Evolutionary conservation across 129 eudicot genomes (phyloP), one percentile per base, ranked within the genome.

Genomic region (Flaveria brownii): DNA sequence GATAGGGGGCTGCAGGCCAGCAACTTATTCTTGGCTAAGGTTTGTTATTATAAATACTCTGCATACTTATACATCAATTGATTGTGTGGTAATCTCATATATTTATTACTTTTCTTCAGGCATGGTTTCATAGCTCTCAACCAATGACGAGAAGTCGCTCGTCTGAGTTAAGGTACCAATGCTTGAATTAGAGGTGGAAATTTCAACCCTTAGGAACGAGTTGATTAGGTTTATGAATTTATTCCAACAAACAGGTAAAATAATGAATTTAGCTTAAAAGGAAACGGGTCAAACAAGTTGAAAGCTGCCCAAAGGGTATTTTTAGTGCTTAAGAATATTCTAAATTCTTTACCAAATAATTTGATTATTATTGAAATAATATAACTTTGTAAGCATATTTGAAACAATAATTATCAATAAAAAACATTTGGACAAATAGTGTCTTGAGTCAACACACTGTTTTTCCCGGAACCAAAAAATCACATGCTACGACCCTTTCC

Each of bases 81-180:
- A 5, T 77, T 73, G 18, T 30, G 15, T 41, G 49, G 18, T 52
- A 59, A 79, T 78, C 47, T 78, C 30, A 86, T 23, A 0, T 15
- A 41, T 59, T 26, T 78, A n/a, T 50, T 69, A 23, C 26, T 18
- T 5, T 56, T 45, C 16, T 78, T 77, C 87, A 91, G 97, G 95
- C 97, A 77, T 91, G 97, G 97, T 88, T 91, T 36, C 87, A 91
- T 79, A 91, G 97, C 76, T 88, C 95, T 81, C 97, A 91, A 77
- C 97, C 97, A 6, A 91, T 91, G 97, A 91, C 95, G 2, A 88
- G 95, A 87, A 91, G 97, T 83, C 95, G 97, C 30, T 91, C 95
- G 12, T 91, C 97, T 11, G 97, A 91, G 45, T 82, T 91, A 82
- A 85, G 97, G 97, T 91, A 86, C 64, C 65, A 50, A 6, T 73